Percentiles rank a stretch among this genome's conserved stretches.
These are phyloP conservation scores for Penicillium sp. DNA, from an alignment of 2,329 filamentous ascomycete species.

Conservation along the genomic window DNA sequence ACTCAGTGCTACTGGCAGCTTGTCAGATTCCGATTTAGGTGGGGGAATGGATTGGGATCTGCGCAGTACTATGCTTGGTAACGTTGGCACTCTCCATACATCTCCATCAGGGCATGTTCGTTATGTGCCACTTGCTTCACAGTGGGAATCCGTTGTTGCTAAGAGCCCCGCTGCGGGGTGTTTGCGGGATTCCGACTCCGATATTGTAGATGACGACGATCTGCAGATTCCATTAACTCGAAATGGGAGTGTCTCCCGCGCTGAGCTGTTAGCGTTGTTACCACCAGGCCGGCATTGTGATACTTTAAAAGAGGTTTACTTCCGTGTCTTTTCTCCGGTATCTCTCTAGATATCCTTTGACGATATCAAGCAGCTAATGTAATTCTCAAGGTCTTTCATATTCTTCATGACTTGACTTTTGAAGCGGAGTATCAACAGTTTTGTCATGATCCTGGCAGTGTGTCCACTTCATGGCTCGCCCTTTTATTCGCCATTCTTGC, in stretches of 20 bases:
- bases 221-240: slow-evolving; percentile 33
- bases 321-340: slow-evolving; percentile 42
- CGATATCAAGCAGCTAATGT: neutral
- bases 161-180: slow-evolving; percentile 27
- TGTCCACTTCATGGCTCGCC: slow-evolving; percentile 40
- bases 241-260: slow-evolving; percentile 25
- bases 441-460: slow-evolving; percentile 34
- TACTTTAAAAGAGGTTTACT: slow-evolving; percentile 37
- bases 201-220: slow-evolving; percentile 33
- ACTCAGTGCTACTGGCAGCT: slow-evolving; percentile 28
- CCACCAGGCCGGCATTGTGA: slow-evolving; percentile 40
- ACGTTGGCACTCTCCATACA: slow-evolving; percentile 32
- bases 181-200: slow-evolving; percentile 26
- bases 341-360: neutral
- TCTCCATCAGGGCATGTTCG: slow-evolving; percentile 38
- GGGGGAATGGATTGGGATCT: slow-evolving; percentile 20
- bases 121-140: slow-evolving; percentile 34
- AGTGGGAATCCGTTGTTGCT: slow-evolving; percentile 32
- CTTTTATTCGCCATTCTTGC: slow-evolving; percentile 41
- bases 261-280: slow-evolving; percentile 33
- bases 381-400: slow-evolving; percentile 36
- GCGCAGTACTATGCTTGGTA: slow-evolving; percentile 22
- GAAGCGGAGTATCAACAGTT: slow-evolving; percentile 41
- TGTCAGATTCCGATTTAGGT: slow-evolving; percentile 26
- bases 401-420: slow-evolving; percentile 44